Evolutionary conservation across 1,139 yeast genomes (phyloP).

Genomic region (Nakaseomyces uthaithaninus): DNA sequence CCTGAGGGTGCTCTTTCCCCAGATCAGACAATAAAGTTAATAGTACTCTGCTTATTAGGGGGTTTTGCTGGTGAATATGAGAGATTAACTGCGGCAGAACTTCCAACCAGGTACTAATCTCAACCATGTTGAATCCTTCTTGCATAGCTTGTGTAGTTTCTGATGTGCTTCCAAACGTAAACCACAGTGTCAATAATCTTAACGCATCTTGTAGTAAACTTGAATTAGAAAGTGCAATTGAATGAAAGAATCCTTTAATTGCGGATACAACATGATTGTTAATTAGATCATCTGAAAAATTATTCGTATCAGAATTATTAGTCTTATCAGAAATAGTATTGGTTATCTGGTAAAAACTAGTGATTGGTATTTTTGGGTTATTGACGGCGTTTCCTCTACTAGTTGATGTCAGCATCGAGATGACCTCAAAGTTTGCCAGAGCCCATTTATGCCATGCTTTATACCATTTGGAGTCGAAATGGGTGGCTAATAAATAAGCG

Average conservation of each 20-base stretch:
- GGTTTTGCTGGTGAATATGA: conserved; percentile 91
- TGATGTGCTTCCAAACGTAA: conserved; percentile 85
- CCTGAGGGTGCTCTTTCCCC: conserved; percentile 96
- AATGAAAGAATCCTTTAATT: conserved; percentile 88
- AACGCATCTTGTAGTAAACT: conserved; percentile 89
- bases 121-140: conserved; percentile 85
- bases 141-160: conserved; percentile 88
- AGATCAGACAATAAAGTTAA: conserved; percentile 76
- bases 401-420: conserved; percentile 53
- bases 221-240: conserved; percentile 78
- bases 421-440: conserved; percentile 89
- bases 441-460: conserved; percentile 99
- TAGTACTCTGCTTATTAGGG: conserved; percentile 69
- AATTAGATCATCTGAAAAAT: conserved; percentile 50
- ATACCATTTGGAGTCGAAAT: conserved; percentile 88
- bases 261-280: conserved; percentile 91
- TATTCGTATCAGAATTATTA: conserved; percentile 16
- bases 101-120: conserved; percentile 89
- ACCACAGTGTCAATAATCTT: conserved; percentile 86
- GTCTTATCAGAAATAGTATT: conserved; percentile 20
- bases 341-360: conserved; percentile 15
- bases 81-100: conserved; percentile 94
- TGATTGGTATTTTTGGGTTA: conserved; percentile 17
- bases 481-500: conserved; percentile 87
- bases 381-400: conserved; percentile 27